Evolutionary conservation across 2,329 filamentous ascomycete genomes (phyloP), one percentile per base, ranked within the genome.

Genomic region (Atkinsonella hypoxylon): DNA sequence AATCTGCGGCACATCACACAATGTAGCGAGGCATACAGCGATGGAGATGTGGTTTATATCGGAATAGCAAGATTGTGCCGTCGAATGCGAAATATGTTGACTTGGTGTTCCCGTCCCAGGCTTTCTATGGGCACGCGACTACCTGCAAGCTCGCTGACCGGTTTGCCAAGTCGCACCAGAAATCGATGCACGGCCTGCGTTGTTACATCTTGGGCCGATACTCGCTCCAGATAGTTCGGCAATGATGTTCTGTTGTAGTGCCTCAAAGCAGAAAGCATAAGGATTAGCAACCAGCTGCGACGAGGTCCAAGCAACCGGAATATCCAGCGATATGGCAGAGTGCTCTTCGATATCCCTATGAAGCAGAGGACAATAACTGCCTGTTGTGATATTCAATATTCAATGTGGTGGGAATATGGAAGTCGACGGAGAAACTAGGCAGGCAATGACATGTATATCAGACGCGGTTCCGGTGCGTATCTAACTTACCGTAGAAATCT

Each of bases 141-240:
- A 41, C 32, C 41, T 15, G 20, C 26, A 20, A 39, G 10, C 2
- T 1, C 26, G 22, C 31, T 49, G 41, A 38, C 41, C 48, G 48
- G 48, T 49, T 49, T 32, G 31, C 18, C 22, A 32, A 39, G 41
- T 45, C 15, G 15, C 48, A 39, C 31, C 48, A 44, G 36, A 42
- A 36, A 11, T 17, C 18, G 36, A 34, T 44, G 41, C 41, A 44
- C n/a, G 41, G 20, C 22, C 22, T 26, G 15, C 34, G 34, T 44
- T 20, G 48, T 30, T 38, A 20, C 32, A 30, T 45, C 22, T 40
- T 18, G 15, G 18, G 32, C 47, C 39, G 30, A 42, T 26, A 5
- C 15, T 42, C 20, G 30, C 22, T 31, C 39, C 12, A 20, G 15
- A 7, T 3, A 15, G 3, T 17, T n/a, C 13, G n/a, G 7, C 17